Conservation (phyloP, 129 eudicot species). For the Centella asiatica region DNA sequence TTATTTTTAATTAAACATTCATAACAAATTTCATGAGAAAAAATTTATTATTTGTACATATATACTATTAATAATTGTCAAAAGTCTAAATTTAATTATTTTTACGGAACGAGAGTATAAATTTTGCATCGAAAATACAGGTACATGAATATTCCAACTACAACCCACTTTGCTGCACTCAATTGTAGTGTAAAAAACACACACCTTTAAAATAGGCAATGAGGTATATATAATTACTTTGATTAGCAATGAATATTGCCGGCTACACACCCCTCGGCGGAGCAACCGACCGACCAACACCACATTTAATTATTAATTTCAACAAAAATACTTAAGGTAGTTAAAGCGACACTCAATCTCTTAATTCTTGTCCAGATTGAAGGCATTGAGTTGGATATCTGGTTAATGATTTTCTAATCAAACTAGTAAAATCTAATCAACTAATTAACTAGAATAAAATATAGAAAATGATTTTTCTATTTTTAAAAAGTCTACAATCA, state of each 20-base stretch:
- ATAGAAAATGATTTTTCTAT: background rate
- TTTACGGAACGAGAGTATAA: no score
- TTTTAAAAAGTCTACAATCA: constrained; percentile 21
- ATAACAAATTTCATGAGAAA: no score
- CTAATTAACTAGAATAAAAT: background rate
- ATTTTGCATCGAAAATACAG: no score
- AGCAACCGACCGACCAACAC: constrained; percentile 28
- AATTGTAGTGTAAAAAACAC: constrained; percentile 5
- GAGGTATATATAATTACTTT: background rate
- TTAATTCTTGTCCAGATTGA: background rate
- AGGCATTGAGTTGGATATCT: background rate
- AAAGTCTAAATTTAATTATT: no score
- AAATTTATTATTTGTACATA: no score
- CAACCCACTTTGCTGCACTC: background rate
- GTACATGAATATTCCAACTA: constrained; percentile 1
- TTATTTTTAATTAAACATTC: no score
- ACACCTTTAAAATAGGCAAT: background rate
- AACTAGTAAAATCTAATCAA: background rate
- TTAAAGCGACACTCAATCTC: constrained; percentile 11
- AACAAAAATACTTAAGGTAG: background rate
- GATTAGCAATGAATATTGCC: constrained; percentile 10
- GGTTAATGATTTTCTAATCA: background rate
- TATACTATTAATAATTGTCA: no score
- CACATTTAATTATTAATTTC: background rate
- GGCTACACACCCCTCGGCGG: constrained; percentile 10